phyloP scores from a whole-genome alignment of 2,329 filamentous ascomycete species.

The Colletotrichum siamense region DNA sequence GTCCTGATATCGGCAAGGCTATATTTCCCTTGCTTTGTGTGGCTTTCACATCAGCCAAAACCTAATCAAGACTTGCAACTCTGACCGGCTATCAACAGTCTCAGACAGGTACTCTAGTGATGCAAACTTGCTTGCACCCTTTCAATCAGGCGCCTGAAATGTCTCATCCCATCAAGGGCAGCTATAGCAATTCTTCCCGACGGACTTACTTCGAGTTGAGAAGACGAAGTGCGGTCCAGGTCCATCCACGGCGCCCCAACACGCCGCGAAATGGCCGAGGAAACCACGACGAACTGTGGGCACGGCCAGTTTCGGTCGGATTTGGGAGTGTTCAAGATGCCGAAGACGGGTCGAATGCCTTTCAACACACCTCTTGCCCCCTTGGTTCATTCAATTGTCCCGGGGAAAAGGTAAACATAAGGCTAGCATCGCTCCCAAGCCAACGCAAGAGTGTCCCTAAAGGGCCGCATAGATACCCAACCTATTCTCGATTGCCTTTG shows the following conservation, averaged over 20 bases:
- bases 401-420: not conserved
- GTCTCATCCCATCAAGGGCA: not conserved
- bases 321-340: not conserved
- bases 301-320: not conserved
- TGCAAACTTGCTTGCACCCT: not conserved
- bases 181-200: not conserved
- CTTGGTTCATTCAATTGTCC: not conserved
- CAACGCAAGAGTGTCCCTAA: not conserved
- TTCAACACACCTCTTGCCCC: not conserved
- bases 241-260: not conserved
- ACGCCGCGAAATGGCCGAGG: not conserved
- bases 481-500: fast-evolving
- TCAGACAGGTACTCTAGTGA: not conserved
- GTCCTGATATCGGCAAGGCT: fast-evolving
- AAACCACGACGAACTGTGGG: fast-evolving
- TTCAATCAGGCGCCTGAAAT: too few relatives aligned
- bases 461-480: not conserved
- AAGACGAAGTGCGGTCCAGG: not conserved
- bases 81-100: not conserved
- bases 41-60: too few relatives aligned
- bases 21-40: fast-evolving
- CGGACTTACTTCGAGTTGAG: not conserved
- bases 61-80: too few relatives aligned
- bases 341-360: too few relatives aligned
- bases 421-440: not conserved